These are phyloP conservation scores for Juncus effusus DNA, from an alignment of 176 grass and related monocot genomes.

Conservation along the genomic window DNA sequence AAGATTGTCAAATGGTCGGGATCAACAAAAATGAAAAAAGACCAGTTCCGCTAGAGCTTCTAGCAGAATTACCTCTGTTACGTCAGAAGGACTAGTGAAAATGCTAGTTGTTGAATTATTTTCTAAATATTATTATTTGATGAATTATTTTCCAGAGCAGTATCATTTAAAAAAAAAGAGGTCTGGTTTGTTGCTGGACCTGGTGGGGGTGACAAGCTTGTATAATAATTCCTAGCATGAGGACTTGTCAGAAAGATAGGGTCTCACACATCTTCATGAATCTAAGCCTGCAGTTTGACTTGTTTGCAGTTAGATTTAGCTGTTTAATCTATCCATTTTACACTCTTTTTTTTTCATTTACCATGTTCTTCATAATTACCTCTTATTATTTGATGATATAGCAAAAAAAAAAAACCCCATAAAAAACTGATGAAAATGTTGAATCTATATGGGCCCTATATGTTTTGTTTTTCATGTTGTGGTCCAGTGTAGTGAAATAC, in stretches of 20 bases:
- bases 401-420: background rate
- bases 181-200: slow-evolving; percentile 15
- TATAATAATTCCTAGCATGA: slow-evolving; percentile 20
- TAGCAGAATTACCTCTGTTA: too few species aligned
- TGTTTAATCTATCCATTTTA: slow-evolving; percentile 1
- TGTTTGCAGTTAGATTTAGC: background rate
- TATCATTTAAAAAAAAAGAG: background rate
- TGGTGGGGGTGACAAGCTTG: slow-evolving; percentile 3
- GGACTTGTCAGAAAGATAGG: slow-evolving; percentile 21
- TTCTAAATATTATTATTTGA: too few species aligned
- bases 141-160: too few species aligned
- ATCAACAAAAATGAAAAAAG: too few species aligned
- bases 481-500: too few species aligned
- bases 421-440: too few species aligned
- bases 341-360: background rate
- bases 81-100: too few species aligned
- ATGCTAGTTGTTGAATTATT: too few species aligned
- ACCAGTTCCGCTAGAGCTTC: too few species aligned
- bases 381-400: background rate
- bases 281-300: slow-evolving; percentile 1
- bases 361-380: background rate
- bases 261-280: background rate
- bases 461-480: too few species aligned
- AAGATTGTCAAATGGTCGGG: too few species aligned
- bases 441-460: too few species aligned